A percentile compares a stretch with the other conserved stretches of the same genome.
These are phyloP conservation scores for Rhododendron vialii DNA, from an alignment of 148 eudicot species.

Conservation along the genomic window DNA sequence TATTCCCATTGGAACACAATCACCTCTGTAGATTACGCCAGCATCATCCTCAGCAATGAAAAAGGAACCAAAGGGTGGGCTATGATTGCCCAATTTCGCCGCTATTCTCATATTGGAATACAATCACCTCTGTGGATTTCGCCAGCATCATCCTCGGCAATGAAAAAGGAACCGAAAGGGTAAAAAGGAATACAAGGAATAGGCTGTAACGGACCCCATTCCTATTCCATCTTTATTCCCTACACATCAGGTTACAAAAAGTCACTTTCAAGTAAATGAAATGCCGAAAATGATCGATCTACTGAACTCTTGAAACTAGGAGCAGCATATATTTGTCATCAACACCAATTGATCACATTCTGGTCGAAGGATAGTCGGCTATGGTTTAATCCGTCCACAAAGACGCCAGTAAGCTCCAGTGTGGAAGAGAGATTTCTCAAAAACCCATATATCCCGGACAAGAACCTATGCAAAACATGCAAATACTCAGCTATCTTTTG, in stretches of 20 bases:
- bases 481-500: not conserved
- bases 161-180: no score
- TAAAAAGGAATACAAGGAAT: not conserved
- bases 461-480: conserved; percentile 44
- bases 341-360: not conserved
- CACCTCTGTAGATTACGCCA: not conserved
- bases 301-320: not conserved
- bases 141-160: not conserved
- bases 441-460: conserved; percentile 90
- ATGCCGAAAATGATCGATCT: not conserved
- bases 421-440: conserved; percentile 89
- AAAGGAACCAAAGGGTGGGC: not conserved
- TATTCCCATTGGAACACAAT: not conserved
- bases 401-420: conserved; percentile 84
- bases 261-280: not conserved
- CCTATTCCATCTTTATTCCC: not conserved
- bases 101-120: not conserved
- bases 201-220: not conserved
- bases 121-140: not conserved
- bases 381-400: conserved; percentile 66
- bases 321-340: not conserved
- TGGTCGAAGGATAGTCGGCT: conserved; percentile 13
- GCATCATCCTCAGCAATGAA: not conserved
- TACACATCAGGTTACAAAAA: not conserved
- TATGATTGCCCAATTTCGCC: not conserved